A percentile compares a stretch with the other conserved stretches of the same genome.
Conservation (phyloP, 1,284 basidiomycete genomes). For the Tetrapyrgos nigripes region DNA sequence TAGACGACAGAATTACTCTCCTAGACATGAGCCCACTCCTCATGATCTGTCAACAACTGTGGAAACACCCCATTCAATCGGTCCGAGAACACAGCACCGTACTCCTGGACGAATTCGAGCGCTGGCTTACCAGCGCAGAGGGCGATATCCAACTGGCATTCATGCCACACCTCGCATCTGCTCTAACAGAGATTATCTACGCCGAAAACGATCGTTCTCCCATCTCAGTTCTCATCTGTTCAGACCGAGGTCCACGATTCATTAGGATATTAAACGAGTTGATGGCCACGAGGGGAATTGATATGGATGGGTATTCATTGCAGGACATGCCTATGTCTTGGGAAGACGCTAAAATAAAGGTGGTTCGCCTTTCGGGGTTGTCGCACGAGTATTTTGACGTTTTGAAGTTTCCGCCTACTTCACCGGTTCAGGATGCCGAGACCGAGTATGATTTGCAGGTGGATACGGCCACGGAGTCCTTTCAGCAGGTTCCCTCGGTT, state of each 20-base stretch:
- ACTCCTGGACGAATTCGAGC: constrained; percentile 15
- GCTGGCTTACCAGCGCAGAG: constrained; percentile 11
- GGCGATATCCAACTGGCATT: constrained; percentile 13
- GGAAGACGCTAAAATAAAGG: constrained; percentile 15
- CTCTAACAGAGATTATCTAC: constrained; percentile 16
- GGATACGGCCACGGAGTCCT: neutral
- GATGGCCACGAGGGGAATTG: constrained; percentile 10
- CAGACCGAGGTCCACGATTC: constrained; percentile 12
- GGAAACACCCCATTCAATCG: constrained; percentile 12
- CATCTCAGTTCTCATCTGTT: constrained; percentile 13
- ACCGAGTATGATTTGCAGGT: neutral
- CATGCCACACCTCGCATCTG: constrained; percentile 13
- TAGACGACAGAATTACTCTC: constrained; percentile 14
- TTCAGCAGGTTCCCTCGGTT: neutral
- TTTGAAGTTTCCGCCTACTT: neutral
- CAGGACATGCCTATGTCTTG: constrained; percentile 18
- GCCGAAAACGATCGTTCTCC: constrained; percentile 10
- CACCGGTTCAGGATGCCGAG: neutral
- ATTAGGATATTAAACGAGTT: constrained; percentile 12
- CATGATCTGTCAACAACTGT: constrained; percentile 13
- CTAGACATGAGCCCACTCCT: constrained; percentile 17
- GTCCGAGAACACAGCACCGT: constrained; percentile 10
- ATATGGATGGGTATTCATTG: constrained; percentile 15
- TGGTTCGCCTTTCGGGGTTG: constrained; percentile 11
- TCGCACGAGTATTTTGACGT: constrained; percentile 13